Percentiles rank a stretch among this genome's conserved stretches.
These are phyloP conservation scores for Erodium texanum DNA, from an alignment of 441 rosid genomes.

Conservation along the genomic window DNA sequence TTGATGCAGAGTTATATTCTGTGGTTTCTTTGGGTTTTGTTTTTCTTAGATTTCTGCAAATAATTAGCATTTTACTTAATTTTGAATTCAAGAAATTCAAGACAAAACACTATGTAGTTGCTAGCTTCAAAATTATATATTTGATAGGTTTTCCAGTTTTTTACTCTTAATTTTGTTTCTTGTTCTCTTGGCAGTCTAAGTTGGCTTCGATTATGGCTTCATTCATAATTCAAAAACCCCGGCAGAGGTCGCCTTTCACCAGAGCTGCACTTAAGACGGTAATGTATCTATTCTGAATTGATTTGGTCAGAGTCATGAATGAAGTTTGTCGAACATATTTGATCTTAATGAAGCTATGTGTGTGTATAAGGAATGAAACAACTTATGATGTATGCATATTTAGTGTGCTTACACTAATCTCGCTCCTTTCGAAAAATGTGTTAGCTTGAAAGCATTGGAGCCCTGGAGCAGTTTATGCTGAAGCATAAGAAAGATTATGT, in stretches of 20 bases:
- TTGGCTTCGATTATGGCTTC: conserved; percentile 80
- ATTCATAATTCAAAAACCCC: conserved; percentile 76
- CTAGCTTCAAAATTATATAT: not conserved
- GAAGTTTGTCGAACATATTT: not conserved
- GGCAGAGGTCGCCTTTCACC: conserved; percentile 55
- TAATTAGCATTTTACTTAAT: not conserved
- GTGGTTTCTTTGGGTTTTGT: not conserved
- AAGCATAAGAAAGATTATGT: conserved; percentile 88
- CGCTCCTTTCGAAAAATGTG: not conserved
- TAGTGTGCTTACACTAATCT: not conserved
- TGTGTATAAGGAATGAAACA: not conserved
- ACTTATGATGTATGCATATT: not conserved
- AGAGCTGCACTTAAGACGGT: conserved; percentile 80
- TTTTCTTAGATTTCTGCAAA: conserved; percentile 7
- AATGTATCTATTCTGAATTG: conserved; percentile 10
- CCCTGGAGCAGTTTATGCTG: conserved; percentile 70
- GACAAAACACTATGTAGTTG: not conserved
- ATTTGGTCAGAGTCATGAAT: not conserved
- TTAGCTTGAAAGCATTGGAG: conserved; percentile 74
- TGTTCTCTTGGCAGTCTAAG: conserved; percentile 43
- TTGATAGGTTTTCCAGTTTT: not conserved
- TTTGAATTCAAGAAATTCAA: too few species aligned
- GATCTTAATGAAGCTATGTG: not conserved
- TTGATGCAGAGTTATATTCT: not conserved
- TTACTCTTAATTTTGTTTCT: conserved; percentile 6